Base-by-base conservation (phyloP, 495 filamentous ascomycete genomes). In the Ramalina intermedia region DNA sequence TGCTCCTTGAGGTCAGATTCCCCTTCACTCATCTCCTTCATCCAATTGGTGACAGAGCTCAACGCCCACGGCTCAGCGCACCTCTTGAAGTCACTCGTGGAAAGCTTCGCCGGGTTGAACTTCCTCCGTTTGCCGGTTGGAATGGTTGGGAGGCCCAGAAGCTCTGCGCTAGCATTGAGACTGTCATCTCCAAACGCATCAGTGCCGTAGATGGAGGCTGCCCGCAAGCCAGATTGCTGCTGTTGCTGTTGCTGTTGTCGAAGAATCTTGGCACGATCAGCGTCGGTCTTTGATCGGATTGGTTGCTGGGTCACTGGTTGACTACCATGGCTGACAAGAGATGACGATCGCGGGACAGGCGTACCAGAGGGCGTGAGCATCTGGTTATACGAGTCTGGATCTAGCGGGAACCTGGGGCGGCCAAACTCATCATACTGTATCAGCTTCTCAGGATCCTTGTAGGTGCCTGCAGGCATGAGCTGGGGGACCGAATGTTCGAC, bases 1-100 rank as follows among this genome's bases (percentile, higher is more conserved):
- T 84, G 80, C 58, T 84, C 75, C 57, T 83, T 85, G 20, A 99
- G 73, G 65, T 99, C 87, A 38, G 67, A 71, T 48, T 81, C 79
- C 16, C 88, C 89, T 53, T 94, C 88, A 26, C 85, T 82, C 74
- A 96, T 80, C 46, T 85, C 80, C 49, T 81, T 81, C 49, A 96
- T 70, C 91, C 91, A 99, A 6, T 74, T 66, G 16, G 87, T 74
- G 48, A 99, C 78, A n/a, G 81, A 76, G 63, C 85, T 94, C 42
- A 99, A 69, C 2, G 90, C 87, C 91, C 91, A 99, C 3, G 91
- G 91, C 61, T 95, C 87, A 6, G 68, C 57, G 58, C 91, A 99
- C 56, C 79, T 84, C 49, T 79, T 85, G 66, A 93, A 88, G 53
- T 96, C 91, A 33, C 75, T 75, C 14, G 81, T 73, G 4, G 81